Percentiles rank a stretch among this genome's conserved stretches.
Evolutionary conservation across 805 yeast species (phyloP).

Genomic region (Wickerhamomyces xylosicus): DNA sequence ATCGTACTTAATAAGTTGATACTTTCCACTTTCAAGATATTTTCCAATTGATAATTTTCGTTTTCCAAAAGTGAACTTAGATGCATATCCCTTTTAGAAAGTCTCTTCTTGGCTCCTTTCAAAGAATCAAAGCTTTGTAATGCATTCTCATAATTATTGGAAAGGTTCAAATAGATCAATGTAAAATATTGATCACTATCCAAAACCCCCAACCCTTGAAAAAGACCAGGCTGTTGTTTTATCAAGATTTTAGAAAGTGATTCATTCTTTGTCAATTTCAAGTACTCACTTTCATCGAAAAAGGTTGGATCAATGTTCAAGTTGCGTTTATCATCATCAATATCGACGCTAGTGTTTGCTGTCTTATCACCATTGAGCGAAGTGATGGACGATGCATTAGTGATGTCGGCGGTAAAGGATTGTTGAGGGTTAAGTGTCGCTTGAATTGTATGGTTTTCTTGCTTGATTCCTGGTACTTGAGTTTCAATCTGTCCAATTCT

Average conservation of each 20-base stretch:
- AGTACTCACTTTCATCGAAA: slow-evolving; percentile 7
- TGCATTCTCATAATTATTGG: slow-evolving; percentile 4
- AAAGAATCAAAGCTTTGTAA: slow-evolving; percentile 1
- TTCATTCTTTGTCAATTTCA: slow-evolving; percentile 7
- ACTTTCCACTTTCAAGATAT: slow-evolving; percentile 9
- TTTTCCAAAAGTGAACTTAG: slow-evolving; percentile 7
- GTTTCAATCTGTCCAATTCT: slow-evolving; percentile 9
- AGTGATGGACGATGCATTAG: neutral
- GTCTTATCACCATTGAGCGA: neutral
- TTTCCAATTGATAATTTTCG: slow-evolving; percentile 9
- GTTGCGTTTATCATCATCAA: neutral
- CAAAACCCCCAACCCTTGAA: slow-evolving; percentile 8
- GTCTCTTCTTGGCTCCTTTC: slow-evolving; percentile 5
- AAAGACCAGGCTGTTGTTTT: slow-evolving; percentile 13
- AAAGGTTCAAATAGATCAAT: slow-evolving; percentile 7
- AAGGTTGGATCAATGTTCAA: slow-evolving; percentile 9
- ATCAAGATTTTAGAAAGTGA: slow-evolving; percentile 9
- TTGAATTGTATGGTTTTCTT: slow-evolving; percentile 1
- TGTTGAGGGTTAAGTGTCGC: neutral
- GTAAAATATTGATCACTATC: slow-evolving; percentile 14
- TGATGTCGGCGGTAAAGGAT: neutral
- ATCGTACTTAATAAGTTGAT: slow-evolving; percentile 9
- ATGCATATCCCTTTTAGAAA: slow-evolving; percentile 1
- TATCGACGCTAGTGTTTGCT: neutral
- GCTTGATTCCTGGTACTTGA: neutral